Evolutionary conservation across 78 protist species (phyloP), one percentile per base, ranked within the genome.

Genomic region (Parvularia atlantis): DNA sequence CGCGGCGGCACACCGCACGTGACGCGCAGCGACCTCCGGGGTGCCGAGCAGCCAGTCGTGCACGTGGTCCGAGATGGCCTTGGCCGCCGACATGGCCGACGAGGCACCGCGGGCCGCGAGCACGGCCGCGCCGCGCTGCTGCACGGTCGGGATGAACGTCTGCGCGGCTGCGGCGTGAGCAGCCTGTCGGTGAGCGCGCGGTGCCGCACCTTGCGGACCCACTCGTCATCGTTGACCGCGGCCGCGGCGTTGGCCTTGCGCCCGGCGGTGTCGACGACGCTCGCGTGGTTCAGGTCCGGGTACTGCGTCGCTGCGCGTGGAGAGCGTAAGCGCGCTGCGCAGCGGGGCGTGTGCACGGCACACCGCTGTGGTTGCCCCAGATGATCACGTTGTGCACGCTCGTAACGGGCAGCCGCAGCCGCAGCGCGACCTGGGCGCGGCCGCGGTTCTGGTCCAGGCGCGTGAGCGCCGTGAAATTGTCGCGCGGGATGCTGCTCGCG

Each of bases 341-440:
- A n/a, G n/a, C n/a, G n/a, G n/a, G n/a, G n/a, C n/a, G n/a, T n/a
- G n/a, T n/a, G n/a, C n/a, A n/a, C n/a, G n/a, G 52, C n/a, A n/a
- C n/a, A n/a, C n/a, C n/a, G 28, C 88, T 82, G 81, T 95, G 98
- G 68, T 95, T 95, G 76, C 98, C 98, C 92, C 92, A 95, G 77
- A 93, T 87, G 33, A 67, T 37, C 17, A 87, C 89, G 81, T 83
- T 78, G 44, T 40, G 19, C 20, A 90, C 90, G n/a, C 61, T 41
- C 24, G 9, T 35, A 20, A 75, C 73, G 28, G 53, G 24, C 17
- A 59, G 86, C 36, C 84, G 86, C 41, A 64, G 54, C n/a, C 63
- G 60, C 22, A 46, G 58, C 28, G 89, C 85, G 22, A 79, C 40
- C 82, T 57, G 81, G 6, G 85, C 36, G 36, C 31, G 56, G 26